phyloP scores from a whole-genome alignment of 257 asterid genomes.

The Paulownia fortunei region DNA sequence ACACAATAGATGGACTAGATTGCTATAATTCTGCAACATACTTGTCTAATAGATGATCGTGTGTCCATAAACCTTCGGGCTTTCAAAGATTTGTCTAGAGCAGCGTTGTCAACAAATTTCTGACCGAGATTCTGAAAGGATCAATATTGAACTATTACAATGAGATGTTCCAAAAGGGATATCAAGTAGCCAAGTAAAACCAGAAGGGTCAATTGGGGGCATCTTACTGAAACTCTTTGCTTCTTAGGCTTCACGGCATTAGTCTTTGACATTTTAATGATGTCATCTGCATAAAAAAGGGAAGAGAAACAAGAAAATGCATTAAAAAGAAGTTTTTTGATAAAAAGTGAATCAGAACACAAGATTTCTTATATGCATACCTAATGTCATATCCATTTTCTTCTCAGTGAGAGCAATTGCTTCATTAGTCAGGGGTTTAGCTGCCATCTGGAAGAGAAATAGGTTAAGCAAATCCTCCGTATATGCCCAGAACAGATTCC shows the following conservation, averaged over 20 bases:
- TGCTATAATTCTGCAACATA: constrained; percentile 31
- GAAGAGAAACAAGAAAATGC: constrained; percentile 15
- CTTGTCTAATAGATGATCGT: constrained; percentile 81
- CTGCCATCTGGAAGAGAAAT: constrained; percentile 67
- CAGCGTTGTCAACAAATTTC: constrained; percentile 46
- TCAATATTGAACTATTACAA: constrained; percentile 21
- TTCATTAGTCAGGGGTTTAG: constrained; percentile 65
- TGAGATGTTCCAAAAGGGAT: neutral
- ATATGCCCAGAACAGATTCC: neutral
- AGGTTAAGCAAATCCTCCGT: constrained; percentile 10
- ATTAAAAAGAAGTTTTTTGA: neutral
- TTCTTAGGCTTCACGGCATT: constrained; percentile 55
- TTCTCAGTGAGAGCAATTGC: constrained; percentile 92
- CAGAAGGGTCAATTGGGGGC: neutral
- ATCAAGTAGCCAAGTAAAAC: constrained; percentile 1
- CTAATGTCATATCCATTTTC: constrained; percentile 94
- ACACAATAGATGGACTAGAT: neutral
- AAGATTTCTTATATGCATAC: constrained; percentile 39
- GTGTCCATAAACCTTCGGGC: constrained; percentile 60
- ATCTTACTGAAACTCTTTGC: constrained; percentile 71
- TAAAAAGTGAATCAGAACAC: constrained; percentile 11
- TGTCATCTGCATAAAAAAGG: constrained; percentile 68
- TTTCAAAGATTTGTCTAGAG: constrained; percentile 65
- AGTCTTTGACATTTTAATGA: constrained; percentile 81
- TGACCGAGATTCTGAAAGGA: constrained; percentile 65